Conservation (phyloP, 1,139 yeast species). For the Sugiyamaella paludigena region DNA sequence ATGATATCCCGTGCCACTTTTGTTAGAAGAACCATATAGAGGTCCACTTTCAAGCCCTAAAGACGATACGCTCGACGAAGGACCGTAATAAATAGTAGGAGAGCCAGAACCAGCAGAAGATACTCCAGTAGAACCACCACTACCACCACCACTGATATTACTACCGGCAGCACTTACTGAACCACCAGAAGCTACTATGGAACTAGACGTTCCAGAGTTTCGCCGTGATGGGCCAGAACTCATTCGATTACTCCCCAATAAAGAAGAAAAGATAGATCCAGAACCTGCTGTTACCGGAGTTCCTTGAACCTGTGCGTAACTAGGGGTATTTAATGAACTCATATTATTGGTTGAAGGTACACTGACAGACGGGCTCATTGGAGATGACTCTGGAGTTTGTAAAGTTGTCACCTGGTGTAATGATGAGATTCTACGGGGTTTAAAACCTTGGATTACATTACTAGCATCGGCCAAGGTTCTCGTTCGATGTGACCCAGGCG, state of each 20-base stretch:
- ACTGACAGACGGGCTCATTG: slow-evolving; percentile 22
- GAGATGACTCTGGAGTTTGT: slow-evolving; percentile 29
- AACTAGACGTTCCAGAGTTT: slow-evolving; percentile 4
- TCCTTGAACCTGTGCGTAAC: not conserved
- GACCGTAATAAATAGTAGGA: slow-evolving; percentile 25
- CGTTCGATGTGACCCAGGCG: no score
- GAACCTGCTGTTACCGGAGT: not conserved
- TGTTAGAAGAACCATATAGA: not conserved
- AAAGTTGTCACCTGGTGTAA: slow-evolving; percentile 17
- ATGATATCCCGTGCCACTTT: not conserved
- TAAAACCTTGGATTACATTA: not conserved
- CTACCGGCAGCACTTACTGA: not conserved
- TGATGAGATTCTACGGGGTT: slow-evolving; percentile 14
- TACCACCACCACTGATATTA: not conserved
- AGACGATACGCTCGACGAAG: slow-evolving; percentile 29
- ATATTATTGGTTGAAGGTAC: slow-evolving; percentile 7
- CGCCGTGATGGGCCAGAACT: not conserved
- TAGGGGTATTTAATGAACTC: no score
- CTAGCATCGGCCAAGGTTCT: no score
- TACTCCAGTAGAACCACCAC: not conserved
- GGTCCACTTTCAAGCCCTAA: slow-evolving; percentile 27
- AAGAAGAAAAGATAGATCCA: not conserved
- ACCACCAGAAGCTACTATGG: not conserved
- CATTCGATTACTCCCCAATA: not conserved
- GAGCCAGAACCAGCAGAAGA: slow-evolving; percentile 7